Evolutionary conservation across 306 rosid genomes (phyloP), one percentile per base, ranked within the genome.

Genomic region (Morella rubra): DNA sequence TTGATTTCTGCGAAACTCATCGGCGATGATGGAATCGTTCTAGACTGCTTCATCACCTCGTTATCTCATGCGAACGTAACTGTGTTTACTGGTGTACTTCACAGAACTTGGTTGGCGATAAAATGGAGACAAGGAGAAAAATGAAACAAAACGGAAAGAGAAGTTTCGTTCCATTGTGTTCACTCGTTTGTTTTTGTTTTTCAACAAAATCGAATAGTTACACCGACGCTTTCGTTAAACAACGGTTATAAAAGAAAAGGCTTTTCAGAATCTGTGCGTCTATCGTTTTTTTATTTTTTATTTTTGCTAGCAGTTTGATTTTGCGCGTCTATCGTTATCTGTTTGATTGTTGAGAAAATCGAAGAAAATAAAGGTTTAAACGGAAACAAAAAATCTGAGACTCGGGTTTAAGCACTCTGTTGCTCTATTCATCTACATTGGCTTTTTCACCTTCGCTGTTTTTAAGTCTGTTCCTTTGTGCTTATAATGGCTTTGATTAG

Each of bases 331-430:
- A 16, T 55, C 4, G 60, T 37, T 2, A 13, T 44, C 69, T 69
- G 44, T 70, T 60, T 58, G 71, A 47, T 59, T 58, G 53, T 22
- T 56, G 61, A 77, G 71, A 59, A 47, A 76, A 46, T 44, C 19
- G 4, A 67, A 44, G 68, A 44, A 76, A 44, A 44, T 4, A 46
- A 16, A 41, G 18, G 14, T 18, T 24, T 24, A 24, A 24, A 24
- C 27, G 27, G 27, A 1, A 24, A 24, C n/a, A 42, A n/a, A 42
- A 13, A 73, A 40, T 4, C 19, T 73, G 51, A 55, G 44, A 20
- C 9, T 55, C 56, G 13, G 49, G 77, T 58, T 8, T 44, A 16
- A 73, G 68, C 44, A 62, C 46, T 37, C 19, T 14, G 44, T 42
- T 10, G 8, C 37, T 65, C 12, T 32, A 41, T 19, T 60, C 44